phyloP scores from a whole-genome alignment of 1,284 basidiomycete species.

The Heterobasidion occidentale region DNA sequence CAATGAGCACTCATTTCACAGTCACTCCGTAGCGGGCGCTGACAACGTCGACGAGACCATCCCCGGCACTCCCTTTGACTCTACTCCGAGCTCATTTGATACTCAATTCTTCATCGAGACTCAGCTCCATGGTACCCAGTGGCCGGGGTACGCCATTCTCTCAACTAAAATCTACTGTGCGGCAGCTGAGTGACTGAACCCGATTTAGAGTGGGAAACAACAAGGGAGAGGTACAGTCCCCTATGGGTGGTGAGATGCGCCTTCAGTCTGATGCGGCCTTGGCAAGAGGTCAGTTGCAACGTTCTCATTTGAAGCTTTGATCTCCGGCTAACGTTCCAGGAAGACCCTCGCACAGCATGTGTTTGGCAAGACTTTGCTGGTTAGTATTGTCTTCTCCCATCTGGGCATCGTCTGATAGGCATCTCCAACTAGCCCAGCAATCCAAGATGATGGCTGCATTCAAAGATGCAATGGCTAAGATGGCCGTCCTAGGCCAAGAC shows the following conservation, averaged over 20 bases:
- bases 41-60: not conserved
- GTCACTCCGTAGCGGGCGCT: conserved; percentile 9
- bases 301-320: not conserved
- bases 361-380: conserved; percentile 26
- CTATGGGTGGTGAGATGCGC: not conserved
- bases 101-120: conserved; percentile 34
- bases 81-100: conserved; percentile 26
- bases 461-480: conserved; percentile 18
- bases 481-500: conserved; percentile 23
- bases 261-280: not conserved
- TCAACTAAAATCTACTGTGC: not conserved
- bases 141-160: conserved; percentile 1
- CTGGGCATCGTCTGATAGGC: not conserved
- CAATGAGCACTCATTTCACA: not conserved
- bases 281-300: not conserved
- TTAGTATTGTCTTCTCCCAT: not conserved
- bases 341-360: conserved; percentile 23
- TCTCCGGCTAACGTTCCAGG: conserved; percentile 16
- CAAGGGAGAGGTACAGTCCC: not conserved
- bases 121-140: conserved; percentile 2
- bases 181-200: not conserved
- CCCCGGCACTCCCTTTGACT: conserved; percentile 20
- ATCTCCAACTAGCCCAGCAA: conserved; percentile 6
- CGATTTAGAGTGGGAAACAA: not conserved
- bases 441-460: conserved; percentile 17